Conservation (phyloP, 352 stramenopile species). For the Blastocystis sp. region DNA sequence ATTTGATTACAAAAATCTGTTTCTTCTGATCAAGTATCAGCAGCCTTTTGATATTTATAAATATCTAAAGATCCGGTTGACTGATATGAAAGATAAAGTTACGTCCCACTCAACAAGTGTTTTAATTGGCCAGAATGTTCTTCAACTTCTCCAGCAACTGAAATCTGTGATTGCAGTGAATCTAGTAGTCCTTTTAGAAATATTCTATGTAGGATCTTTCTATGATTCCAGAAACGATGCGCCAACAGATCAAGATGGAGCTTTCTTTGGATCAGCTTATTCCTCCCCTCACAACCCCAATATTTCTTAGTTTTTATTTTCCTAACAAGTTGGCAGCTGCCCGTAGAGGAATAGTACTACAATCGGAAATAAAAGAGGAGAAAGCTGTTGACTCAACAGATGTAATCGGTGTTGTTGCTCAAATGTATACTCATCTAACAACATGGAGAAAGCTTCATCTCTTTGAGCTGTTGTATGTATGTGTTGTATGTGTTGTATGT, state of each 20-base stretch:
- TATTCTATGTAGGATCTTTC: not conserved
- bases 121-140: not conserved
- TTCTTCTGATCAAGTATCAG: conserved; percentile 19
- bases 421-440: not conserved
- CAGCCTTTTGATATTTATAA: not conserved
- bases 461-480: not conserved
- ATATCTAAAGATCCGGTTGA: conserved; percentile 24
- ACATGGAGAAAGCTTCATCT: not conserved
- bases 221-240: not conserved
- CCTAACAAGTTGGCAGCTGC: not conserved
- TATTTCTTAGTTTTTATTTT: not conserved
- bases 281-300: not conserved
- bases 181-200: not conserved
- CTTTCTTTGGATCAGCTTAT: not conserved
- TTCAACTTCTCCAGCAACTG: conserved; percentile 6
- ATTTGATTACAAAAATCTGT: not conserved
- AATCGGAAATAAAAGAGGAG: not conserved
- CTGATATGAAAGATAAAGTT: not conserved
- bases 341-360: not conserved
- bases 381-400: not conserved
- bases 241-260: not conserved
- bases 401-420: not conserved
- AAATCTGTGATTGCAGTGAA: not conserved
- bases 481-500: not conserved
- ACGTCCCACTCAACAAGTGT: not conserved